These are phyloP conservation scores for Tricholomella constricta DNA, from an alignment of 768 basidiomycete genomes.

Conservation along the genomic window DNA sequence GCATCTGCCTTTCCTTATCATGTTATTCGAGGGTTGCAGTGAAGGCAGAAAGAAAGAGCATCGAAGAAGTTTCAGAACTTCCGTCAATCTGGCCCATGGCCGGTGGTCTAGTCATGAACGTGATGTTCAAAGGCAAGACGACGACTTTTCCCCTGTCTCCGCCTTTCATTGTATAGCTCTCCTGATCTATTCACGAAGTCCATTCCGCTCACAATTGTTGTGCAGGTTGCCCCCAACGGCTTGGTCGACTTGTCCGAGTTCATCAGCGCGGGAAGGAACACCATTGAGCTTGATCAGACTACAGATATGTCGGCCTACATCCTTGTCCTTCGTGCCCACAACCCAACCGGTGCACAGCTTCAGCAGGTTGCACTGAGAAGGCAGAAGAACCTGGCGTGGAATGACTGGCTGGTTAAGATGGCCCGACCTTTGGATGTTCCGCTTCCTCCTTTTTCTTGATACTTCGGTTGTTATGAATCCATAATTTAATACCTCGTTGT, in stretches of 20 bases:
- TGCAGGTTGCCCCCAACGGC: conserved; percentile 47
- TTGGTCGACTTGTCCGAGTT: conserved; percentile 55
- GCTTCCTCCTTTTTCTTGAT: conserved; percentile 11
- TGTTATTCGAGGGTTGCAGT: conserved; percentile 38
- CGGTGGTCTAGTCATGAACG: conserved; percentile 36
- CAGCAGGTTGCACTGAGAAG: conserved; percentile 30
- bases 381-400: conserved; percentile 41
- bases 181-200: neutral
- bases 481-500: neutral
- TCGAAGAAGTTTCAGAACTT: conserved; percentile 24
- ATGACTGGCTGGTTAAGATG: conserved; percentile 38
- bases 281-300: conserved; percentile 42
- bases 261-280: conserved; percentile 42
- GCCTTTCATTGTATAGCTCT: conserved; percentile 38
- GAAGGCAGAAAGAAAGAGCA: conserved; percentile 17
- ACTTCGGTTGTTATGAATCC: neutral
- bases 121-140: conserved; percentile 28
- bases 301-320: conserved; percentile 46
- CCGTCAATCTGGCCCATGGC: conserved; percentile 46
- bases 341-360: conserved; percentile 49
- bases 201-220: neutral
- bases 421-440: conserved; percentile 34
- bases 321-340: conserved; percentile 50
- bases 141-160: conserved; percentile 42
- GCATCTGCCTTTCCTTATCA: conserved; percentile 46